phyloP scores from a whole-genome alignment of 2,329 filamentous ascomycete genomes.

The Pseudonectria foliicola region DNA sequence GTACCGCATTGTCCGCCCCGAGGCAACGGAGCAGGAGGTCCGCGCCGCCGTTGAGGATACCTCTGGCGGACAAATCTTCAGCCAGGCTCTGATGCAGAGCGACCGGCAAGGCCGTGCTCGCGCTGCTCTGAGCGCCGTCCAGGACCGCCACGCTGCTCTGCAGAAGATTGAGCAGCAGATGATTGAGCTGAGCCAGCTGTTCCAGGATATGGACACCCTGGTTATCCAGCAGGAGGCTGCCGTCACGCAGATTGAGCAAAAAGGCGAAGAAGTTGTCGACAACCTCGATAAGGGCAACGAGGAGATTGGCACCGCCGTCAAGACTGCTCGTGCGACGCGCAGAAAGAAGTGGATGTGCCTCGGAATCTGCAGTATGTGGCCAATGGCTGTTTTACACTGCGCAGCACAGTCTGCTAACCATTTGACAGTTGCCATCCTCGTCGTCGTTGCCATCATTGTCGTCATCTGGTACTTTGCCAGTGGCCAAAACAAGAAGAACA shows the following conservation, averaged over 20 bases:
- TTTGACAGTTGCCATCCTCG: conserved; percentile 42
- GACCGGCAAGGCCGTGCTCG: conserved; percentile 76
- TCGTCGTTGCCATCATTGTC: conserved; percentile 45
- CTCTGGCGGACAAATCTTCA: conserved; percentile 72
- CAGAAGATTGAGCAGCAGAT: conserved; percentile 89
- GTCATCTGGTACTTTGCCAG: conserved; percentile 40
- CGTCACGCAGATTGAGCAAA: conserved; percentile 75
- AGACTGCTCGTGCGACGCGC: conserved; percentile 69
- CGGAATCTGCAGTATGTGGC: conserved; percentile 56
- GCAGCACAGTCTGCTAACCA: conserved; percentile 18
- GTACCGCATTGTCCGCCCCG: conserved; percentile 80
- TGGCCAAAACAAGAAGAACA: conserved; percentile 19
- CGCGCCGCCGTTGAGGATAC: conserved; percentile 68
- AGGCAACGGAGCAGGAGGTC: conserved; percentile 73
- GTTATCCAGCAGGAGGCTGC: conserved; percentile 80
- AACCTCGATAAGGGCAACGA: conserved; percentile 81
- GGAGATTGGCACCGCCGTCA: conserved; percentile 74
- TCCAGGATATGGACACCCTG: conserved; percentile 81
- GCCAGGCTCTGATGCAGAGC: conserved; percentile 75
- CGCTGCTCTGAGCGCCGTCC: conserved; percentile 70
- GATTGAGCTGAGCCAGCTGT: conserved; percentile 78
- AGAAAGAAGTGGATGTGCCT: conserved; percentile 98
- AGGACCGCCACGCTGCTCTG: conserved; percentile 77
- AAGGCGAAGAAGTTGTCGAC: conserved; percentile 76
- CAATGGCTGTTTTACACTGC: not conserved